phyloP scores from a whole-genome alignment of 768 basidiomycete species.

The Cystofilobasidium macerans region DNA sequence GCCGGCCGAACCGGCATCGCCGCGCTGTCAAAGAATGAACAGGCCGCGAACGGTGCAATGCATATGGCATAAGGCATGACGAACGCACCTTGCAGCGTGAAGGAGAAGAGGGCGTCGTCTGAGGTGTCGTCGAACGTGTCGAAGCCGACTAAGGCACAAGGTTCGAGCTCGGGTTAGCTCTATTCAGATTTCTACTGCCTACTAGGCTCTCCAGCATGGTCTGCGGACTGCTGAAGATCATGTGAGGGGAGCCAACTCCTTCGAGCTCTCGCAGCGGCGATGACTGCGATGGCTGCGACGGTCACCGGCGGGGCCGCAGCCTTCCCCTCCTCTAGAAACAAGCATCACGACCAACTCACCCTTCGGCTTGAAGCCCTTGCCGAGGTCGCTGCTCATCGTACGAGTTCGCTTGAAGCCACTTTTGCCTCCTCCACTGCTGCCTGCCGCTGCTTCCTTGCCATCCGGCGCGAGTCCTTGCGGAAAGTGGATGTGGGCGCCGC shows the following conservation, averaged over 20 bases:
- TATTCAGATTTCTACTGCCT: background rate
- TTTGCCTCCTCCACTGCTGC: background rate
- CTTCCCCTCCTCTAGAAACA: background rate
- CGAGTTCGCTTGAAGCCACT: conserved; percentile 7
- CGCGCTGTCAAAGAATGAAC: too few relatives aligned
- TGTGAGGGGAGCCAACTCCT: background rate
- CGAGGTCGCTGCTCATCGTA: conserved; percentile 2
- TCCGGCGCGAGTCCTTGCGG: background rate
- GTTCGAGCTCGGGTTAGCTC: too few relatives aligned
- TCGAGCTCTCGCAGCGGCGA: background rate
- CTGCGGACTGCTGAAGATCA: background rate
- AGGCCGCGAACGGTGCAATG: background rate
- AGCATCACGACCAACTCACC: background rate
- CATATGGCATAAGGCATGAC: background rate
- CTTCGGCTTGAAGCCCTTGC: conserved; percentile 7
- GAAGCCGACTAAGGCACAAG: conserved; percentile 12
- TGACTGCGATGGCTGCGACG: too few relatives aligned
- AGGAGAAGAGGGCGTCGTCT: conserved; percentile 25
- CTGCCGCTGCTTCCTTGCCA: background rate
- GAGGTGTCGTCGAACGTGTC: conserved; percentile 25
- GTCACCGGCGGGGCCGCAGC: too few relatives aligned
- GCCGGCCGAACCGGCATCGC: too few relatives aligned
- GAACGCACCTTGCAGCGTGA: conserved; percentile 24
- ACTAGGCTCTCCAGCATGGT: too few relatives aligned
- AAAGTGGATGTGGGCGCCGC: conserved; percentile 19